Evolutionary conservation across 768 basidiomycete species (phyloP).

Genomic region (Russula compacta): DNA sequence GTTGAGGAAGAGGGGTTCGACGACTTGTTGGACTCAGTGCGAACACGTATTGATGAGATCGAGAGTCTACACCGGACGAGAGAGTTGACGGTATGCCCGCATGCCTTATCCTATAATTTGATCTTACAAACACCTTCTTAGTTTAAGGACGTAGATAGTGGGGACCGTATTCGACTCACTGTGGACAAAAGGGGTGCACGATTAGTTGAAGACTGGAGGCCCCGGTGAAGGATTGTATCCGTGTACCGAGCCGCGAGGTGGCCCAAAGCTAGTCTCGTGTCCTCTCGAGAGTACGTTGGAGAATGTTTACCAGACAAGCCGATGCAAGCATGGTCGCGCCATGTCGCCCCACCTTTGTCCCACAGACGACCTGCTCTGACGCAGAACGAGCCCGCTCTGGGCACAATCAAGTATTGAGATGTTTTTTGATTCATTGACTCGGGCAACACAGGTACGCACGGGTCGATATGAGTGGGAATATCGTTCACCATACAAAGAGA

Average conservation of each 20-base stretch:
- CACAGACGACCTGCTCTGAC: background rate
- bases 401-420: background rate
- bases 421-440: background rate
- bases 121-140: conserved; percentile 19
- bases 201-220: conserved; percentile 24
- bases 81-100: conserved; percentile 50
- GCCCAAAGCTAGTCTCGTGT: too few species aligned
- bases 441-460: background rate
- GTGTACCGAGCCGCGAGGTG: background rate
- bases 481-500: background rate
- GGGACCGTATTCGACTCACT: conserved; percentile 36
- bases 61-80: conserved; percentile 75
- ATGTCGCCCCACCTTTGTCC: background rate
- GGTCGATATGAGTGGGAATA: background rate
- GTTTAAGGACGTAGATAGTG: conserved; percentile 36
- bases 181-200: conserved; percentile 49
- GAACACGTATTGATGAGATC: conserved; percentile 76
- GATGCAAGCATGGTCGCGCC: too few species aligned
- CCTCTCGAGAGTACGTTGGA: background rate
- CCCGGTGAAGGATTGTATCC: background rate
- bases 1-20: conserved; percentile 72
- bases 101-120: background rate
- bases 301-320: background rate
- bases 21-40: conserved; percentile 61
- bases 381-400: background rate